Percentiles rank a stretch among this genome's conserved stretches.
phyloP scores from a whole-genome alignment of 768 basidiomycete species.

The Trametes gibbosa region DNA sequence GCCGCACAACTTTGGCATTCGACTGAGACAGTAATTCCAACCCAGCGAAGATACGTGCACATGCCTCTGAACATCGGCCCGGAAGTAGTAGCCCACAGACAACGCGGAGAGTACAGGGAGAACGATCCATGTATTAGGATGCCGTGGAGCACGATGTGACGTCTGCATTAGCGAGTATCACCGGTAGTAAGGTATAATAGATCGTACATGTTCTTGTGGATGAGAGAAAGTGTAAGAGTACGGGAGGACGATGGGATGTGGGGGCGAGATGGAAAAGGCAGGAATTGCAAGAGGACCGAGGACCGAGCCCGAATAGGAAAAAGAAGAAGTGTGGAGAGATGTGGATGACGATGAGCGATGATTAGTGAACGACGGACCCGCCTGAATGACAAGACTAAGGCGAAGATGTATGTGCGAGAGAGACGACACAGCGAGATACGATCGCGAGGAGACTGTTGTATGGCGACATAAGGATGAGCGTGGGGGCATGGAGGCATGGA shows the following conservation, averaged over 20 bases:
- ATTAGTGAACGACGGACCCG: slow-evolving; percentile 22
- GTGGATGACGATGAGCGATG: slow-evolving; percentile 15
- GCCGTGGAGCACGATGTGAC: slow-evolving; percentile 19
- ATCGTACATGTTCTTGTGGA: slow-evolving; percentile 24
- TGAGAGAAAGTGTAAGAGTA: slow-evolving; percentile 14
- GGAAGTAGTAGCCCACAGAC: no score
- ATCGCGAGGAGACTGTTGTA: slow-evolving; percentile 19
- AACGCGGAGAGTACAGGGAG: neutral
- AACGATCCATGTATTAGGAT: slow-evolving; percentile 20
- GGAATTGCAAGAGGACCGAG: slow-evolving; percentile 14
- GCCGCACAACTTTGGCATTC: neutral
- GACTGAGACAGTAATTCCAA: slow-evolving; percentile 8
- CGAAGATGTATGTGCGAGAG: slow-evolving; percentile 15
- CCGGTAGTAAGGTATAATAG: slow-evolving; percentile 26
- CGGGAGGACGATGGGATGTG: slow-evolving; percentile 12
- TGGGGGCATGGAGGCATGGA: slow-evolving; percentile 17
- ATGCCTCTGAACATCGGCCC: no score
- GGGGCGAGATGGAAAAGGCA: slow-evolving; percentile 1
- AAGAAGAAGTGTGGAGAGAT: slow-evolving; percentile 4
- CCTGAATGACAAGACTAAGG: slow-evolving; percentile 11
- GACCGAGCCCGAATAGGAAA: slow-evolving; percentile 12
- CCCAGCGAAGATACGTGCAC: slow-evolving; percentile 11
- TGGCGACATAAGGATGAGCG: slow-evolving; percentile 12
- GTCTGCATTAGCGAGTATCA: slow-evolving; percentile 21
- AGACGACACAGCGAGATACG: slow-evolving; percentile 18